A percentile compares a stretch with the other conserved stretches of the same genome.
Conservation (phyloP, 2,329 filamentous ascomycete species). For the Lachnellula cervina region DNA sequence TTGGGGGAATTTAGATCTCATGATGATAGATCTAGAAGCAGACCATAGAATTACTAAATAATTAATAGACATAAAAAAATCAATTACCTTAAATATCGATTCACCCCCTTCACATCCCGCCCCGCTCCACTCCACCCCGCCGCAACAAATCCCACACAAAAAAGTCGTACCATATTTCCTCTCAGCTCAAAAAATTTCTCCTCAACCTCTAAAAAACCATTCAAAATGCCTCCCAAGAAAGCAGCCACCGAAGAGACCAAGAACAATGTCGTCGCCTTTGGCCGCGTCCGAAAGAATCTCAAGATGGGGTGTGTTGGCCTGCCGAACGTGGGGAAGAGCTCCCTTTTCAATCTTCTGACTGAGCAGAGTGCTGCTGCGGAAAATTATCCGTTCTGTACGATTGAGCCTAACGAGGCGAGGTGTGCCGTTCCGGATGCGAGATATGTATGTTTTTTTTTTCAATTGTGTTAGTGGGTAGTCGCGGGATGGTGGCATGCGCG, state of each 20-base stretch:
- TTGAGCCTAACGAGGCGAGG: slow-evolving; percentile 43
- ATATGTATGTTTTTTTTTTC: slow-evolving; percentile 33
- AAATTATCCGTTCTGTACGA: slow-evolving; percentile 44
- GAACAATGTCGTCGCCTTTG: slow-evolving; percentile 43
- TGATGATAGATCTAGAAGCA: not conserved
- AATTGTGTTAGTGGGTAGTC: too few species aligned
- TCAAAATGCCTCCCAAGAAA: slow-evolving; percentile 40
- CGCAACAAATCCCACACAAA: not conserved
- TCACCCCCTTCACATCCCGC: not conserved
- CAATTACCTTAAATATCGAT: not conserved
- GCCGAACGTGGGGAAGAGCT: slow-evolving; percentile 43
- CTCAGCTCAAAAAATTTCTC: not conserved
- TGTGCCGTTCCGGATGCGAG: slow-evolving; percentile 41
- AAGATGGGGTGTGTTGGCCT: slow-evolving; percentile 45
- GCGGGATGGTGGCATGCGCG: too few species aligned
- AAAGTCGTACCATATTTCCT: not conserved
- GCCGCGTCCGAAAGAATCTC: slow-evolving; percentile 40
- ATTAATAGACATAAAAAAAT: not conserved
- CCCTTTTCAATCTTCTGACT: slow-evolving; percentile 42
- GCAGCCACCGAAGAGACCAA: slow-evolving; percentile 31
- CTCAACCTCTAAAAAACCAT: not conserved
- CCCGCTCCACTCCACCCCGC: not conserved
- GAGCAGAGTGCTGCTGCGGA: slow-evolving; percentile 42
- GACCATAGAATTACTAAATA: not conserved
- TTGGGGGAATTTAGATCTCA: not conserved